Conservation (phyloP, 1,284 basidiomycete genomes). For the Tilletia caries region DNA sequence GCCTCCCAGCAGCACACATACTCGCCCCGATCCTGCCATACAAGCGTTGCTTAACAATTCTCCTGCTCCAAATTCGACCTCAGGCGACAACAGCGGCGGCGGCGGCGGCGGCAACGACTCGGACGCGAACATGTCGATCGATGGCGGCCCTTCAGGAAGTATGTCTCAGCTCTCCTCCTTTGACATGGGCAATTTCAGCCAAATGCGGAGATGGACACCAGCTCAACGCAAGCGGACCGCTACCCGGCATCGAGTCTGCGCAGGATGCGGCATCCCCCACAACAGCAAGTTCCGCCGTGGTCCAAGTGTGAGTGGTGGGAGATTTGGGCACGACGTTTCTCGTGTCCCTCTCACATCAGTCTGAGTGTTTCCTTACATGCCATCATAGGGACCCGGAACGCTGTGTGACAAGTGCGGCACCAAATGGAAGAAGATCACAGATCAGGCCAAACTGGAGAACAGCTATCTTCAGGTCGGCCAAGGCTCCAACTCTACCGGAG, state of each 20-base stretch:
- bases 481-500: not conserved
- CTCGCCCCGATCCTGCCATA: too few species aligned
- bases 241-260: not conserved
- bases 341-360: too few species aligned
- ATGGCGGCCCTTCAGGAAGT: not conserved
- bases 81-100: not conserved
- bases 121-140: not conserved
- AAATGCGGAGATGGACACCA: not conserved
- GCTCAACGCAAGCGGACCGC: not conserved
- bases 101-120: not conserved
- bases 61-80: too few species aligned
- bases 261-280: not conserved
- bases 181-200: not conserved
- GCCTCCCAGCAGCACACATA: too few species aligned
- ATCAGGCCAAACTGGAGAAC: not conserved
- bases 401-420: not conserved
- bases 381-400: not conserved
- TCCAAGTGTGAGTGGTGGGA: not conserved
- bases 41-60: too few species aligned
- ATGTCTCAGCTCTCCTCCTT: not conserved
- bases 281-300: slow-evolving; percentile 10
- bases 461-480: not conserved
- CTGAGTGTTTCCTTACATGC: too few species aligned
- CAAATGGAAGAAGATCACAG: slow-evolving; percentile 5
- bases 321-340: too few species aligned